Conservation (phyloP, 1,284 basidiomycete genomes). For the Trichosporon inkin region DNA sequence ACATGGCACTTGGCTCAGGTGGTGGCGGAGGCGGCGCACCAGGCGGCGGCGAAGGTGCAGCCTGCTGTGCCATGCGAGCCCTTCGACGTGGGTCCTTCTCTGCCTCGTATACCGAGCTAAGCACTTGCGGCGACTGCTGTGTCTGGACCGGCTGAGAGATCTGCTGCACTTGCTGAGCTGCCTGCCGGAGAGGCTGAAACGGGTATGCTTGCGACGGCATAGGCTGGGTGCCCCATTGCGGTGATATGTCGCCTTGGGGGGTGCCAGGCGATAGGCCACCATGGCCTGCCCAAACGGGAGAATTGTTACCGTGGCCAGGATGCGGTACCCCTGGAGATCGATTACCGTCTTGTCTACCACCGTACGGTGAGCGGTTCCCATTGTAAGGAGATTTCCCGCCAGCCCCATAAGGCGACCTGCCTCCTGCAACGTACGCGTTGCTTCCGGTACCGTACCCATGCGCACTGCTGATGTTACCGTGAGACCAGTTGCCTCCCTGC, state of each 20-base stretch:
- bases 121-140: not conserved
- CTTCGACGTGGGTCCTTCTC: constrained; percentile 1
- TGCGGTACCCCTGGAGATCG: not conserved
- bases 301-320: not conserved
- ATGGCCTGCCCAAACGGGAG: not conserved
- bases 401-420: not conserved
- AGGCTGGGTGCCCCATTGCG: not conserved
- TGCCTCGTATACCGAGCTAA: constrained; percentile 6
- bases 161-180: constrained; percentile 1
- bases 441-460: not conserved
- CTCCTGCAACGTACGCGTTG: no score
- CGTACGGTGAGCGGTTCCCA: not conserved
- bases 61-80: not conserved
- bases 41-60: not conserved
- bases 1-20: not conserved
- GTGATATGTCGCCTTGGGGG: not conserved
- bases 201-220: not conserved
- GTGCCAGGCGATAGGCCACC: not conserved
- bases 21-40: not conserved
- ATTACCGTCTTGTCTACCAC: not conserved
- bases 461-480: no score
- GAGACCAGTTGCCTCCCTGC: not conserved
- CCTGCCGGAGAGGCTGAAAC: not conserved
- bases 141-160: not conserved
- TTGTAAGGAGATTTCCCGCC: not conserved